These are phyloP conservation scores for barrel medic (Medicago truncatula) DNA, from an alignment of 306 rosid species.

Conservation along the genomic window MtrunA17r5.0-ANR NC_053049.1:42268001-42268500, in stretches of 20 bases:
- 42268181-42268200: slow-evolving; percentile 36
- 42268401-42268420: no score
- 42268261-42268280: slow-evolving; percentile 43
- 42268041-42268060: slow-evolving; percentile 45
- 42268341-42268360: neutral
- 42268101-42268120: slow-evolving; percentile 23
- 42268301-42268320: slow-evolving; percentile 37
- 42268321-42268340: slow-evolving; percentile 26
- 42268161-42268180: neutral
- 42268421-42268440: no score
- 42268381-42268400: no score
- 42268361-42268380: no score
- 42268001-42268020: neutral
- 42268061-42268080: slow-evolving; percentile 53
- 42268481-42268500: no score
- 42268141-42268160: neutral
- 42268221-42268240: neutral
- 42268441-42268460: no score
- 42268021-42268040: slow-evolving; percentile 50
- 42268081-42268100: neutral
- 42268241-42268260: neutral
- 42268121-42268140: slow-evolving; percentile 11
- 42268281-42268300: slow-evolving; percentile 54
- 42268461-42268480: no score
- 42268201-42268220: slow-evolving; percentile 49